Percentiles rank a stretch among this genome's conserved stretches.
These are phyloP conservation scores for Clitocybe nebularis DNA, from an alignment of 1,284 basidiomycete genomes.

Conservation along the genomic window DNA sequence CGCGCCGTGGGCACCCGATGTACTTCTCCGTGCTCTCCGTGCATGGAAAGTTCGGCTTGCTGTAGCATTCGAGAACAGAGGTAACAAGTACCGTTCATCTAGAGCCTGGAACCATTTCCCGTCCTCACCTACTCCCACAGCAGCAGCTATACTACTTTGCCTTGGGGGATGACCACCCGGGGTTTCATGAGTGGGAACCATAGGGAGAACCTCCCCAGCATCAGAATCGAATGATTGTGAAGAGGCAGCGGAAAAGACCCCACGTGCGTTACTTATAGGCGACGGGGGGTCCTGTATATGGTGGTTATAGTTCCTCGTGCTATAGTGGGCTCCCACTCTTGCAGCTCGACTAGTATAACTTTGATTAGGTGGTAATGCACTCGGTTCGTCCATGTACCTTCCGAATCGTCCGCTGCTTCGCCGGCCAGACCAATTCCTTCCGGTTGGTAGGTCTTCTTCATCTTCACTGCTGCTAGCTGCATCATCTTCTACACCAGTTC, in stretches of 20 bases:
- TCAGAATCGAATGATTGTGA: slow-evolving; percentile 78
- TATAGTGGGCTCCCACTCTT: slow-evolving; percentile 52
- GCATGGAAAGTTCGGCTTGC: slow-evolving; percentile 87
- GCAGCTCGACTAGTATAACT: slow-evolving; percentile 30
- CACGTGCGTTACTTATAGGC: slow-evolving; percentile 11
- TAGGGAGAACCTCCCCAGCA: slow-evolving; percentile 70
- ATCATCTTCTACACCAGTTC: slow-evolving; percentile 94
- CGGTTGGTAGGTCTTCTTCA: slow-evolving; percentile 41
- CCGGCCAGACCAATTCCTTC: slow-evolving; percentile 16
- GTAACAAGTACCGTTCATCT: slow-evolving; percentile 92
- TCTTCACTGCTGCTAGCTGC: slow-evolving; percentile 80
- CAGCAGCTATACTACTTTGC: slow-evolving; percentile 17
- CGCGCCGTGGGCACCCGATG: slow-evolving; percentile 22
- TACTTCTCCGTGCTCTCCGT: slow-evolving; percentile 56
- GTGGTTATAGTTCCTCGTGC: slow-evolving; percentile 54
- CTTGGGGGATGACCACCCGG: slow-evolving; percentile 14
- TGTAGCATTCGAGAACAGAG: slow-evolving; percentile 92
- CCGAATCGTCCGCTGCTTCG: slow-evolving; percentile 8
- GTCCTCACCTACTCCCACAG: slow-evolving; percentile 41
- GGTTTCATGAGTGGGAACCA: slow-evolving; percentile 45
- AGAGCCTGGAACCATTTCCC: slow-evolving; percentile 95
- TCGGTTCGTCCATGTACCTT: slow-evolving; percentile 42
- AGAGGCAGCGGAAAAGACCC: slow-evolving; percentile 46
- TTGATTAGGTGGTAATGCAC: slow-evolving; percentile 30
- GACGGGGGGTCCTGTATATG: slow-evolving; percentile 38